These are phyloP conservation scores for Trichoderma gamsii DNA, from an alignment of 495 filamentous ascomycete species.

Conservation along the genomic window DNA sequence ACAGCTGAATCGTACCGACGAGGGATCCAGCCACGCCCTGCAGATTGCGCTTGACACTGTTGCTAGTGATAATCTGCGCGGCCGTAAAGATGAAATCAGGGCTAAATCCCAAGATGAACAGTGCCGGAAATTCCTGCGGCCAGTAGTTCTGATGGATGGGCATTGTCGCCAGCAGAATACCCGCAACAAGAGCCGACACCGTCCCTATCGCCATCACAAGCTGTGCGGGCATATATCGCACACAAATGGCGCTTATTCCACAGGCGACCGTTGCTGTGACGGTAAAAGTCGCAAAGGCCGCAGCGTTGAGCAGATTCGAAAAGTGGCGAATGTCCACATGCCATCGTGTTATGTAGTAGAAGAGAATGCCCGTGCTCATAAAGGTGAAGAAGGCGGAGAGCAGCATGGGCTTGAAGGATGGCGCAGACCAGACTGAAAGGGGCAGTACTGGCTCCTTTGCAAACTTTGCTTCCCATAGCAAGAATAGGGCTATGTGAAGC, in stretches of 20 bases:
- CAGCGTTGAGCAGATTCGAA: conserved; percentile 1
- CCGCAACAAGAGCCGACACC: conserved; percentile 33
- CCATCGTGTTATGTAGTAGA: conserved; percentile 38
- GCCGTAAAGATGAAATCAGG: conserved; percentile 48
- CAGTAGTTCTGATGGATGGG: conserved; percentile 46
- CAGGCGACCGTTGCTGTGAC: background rate
- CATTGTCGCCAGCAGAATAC: conserved; percentile 42
- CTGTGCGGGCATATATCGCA: conserved; percentile 35
- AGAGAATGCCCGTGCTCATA: conserved; percentile 44
- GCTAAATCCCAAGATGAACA: conserved; percentile 39
- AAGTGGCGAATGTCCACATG: background rate
- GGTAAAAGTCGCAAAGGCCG: background rate
- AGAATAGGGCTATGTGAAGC: conserved; percentile 35
- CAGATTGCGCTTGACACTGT: conserved; percentile 41
- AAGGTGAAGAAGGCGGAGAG: conserved; percentile 45
- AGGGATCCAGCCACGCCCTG: conserved; percentile 47
- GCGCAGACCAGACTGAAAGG: conserved; percentile 44
- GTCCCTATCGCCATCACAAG: conserved; percentile 46
- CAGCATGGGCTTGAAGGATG: conserved; percentile 43
- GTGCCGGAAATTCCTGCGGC: conserved; percentile 46
- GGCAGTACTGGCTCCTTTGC: conserved; percentile 44
- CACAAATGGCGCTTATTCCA: background rate
- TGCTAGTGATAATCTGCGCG: conserved; percentile 51
- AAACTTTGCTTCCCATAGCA: conserved; percentile 42
- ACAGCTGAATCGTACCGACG: conserved; percentile 42